Conservation (phyloP, 164 flowering plant genomes). For the Umbellularia californica region DNA sequence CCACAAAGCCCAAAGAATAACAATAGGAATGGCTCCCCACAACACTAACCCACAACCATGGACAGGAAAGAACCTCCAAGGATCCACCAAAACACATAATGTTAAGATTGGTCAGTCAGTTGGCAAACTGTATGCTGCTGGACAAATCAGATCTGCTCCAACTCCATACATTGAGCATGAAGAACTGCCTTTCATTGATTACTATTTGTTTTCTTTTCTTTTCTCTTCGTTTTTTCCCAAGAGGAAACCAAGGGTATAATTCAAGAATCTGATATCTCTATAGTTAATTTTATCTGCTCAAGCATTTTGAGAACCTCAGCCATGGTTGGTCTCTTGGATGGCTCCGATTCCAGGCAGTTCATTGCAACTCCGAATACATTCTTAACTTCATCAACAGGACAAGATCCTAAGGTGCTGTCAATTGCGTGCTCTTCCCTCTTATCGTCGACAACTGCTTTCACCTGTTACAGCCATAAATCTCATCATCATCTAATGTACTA, state of each 20-base stretch:
- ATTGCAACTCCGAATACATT: constrained; percentile 54
- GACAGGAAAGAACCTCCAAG: too few relatives aligned
- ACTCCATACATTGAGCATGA: neutral
- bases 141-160: neutral
- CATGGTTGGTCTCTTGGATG: constrained; percentile 82
- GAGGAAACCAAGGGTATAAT: neutral
- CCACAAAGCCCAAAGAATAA: too few relatives aligned
- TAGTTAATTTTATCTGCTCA: constrained; percentile 48
- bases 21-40: too few relatives aligned
- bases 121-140: neutral
- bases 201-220: neutral
- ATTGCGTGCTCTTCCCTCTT: constrained; percentile 66
- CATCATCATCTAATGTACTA: neutral
- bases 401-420: constrained; percentile 45
- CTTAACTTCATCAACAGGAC: constrained; percentile 55
- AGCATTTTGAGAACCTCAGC: constrained; percentile 82
- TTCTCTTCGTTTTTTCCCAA: neutral
- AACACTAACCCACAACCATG: too few relatives aligned
- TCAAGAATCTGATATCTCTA: constrained; percentile 20
- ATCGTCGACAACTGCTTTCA: constrained; percentile 60
- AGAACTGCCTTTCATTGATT: neutral
- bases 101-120: neutral
- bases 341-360: constrained; percentile 79
- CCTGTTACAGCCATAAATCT: constrained; percentile 37
- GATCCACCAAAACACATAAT: neutral